These are phyloP conservation scores for Vitis riparia DNA, from an alignment of 164 flowering plant genomes.

Conservation along the genomic window DNA sequence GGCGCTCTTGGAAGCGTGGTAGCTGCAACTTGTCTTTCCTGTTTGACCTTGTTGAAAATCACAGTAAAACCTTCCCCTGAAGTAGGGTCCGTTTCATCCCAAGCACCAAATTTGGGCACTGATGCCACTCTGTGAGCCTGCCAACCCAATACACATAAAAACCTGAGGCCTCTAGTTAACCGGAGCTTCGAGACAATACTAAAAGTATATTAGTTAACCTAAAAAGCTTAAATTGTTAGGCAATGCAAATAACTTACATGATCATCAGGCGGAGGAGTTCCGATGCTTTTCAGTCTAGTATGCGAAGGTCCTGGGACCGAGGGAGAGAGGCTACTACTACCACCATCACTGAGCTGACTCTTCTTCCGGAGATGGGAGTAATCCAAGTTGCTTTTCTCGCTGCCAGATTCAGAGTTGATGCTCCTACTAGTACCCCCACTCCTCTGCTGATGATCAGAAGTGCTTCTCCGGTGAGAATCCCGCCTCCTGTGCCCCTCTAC, in stretches of 20 bases:
- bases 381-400: constrained; percentile 34
- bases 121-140: constrained; percentile 46
- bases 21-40: constrained; percentile 49
- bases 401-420: constrained; percentile 28
- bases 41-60: constrained; percentile 59
- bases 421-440: constrained; percentile 21
- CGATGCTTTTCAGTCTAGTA: constrained; percentile 15
- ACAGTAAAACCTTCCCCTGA: constrained; percentile 67
- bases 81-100: constrained; percentile 67
- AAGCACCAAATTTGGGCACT: constrained; percentile 67
- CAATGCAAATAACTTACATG: constrained; percentile 27
- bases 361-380: constrained; percentile 26
- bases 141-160: not conserved
- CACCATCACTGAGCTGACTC: constrained; percentile 15
- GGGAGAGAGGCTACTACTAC: constrained; percentile 16
- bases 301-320: constrained; percentile 16
- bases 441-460: constrained; percentile 2
- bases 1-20: constrained; percentile 23
- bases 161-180: no score
- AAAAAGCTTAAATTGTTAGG: no score
- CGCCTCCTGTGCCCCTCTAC: constrained; percentile 6
- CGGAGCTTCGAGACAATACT: no score
- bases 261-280: constrained; percentile 22
- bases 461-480: constrained; percentile 3
- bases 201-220: no score